These are phyloP conservation scores for Alternaria angustiovoidea DNA, from an alignment of 2,329 filamentous ascomycete species.

Conservation along the genomic window DNA sequence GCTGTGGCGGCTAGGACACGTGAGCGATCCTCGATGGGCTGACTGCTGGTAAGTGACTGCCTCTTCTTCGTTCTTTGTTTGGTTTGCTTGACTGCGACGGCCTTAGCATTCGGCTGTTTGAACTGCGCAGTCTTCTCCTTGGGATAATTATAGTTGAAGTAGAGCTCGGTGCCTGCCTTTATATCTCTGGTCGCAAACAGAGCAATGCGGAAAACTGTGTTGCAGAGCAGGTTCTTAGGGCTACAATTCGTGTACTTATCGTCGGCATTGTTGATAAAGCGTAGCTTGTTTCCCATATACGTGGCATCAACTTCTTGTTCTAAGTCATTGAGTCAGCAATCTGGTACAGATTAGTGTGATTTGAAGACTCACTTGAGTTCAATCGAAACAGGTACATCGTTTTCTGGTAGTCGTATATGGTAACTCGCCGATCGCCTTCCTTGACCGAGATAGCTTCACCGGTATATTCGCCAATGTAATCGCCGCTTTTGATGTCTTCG, in stretches of 20 bases:
- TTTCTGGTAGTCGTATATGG: constrained; percentile 67
- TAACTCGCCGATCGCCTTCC: constrained; percentile 74
- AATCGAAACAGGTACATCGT: constrained; percentile 69
- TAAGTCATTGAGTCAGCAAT: constrained; percentile 21
- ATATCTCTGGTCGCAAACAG: constrained; percentile 75
- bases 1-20: constrained; percentile 6
- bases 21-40: constrained; percentile 1
- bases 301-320: constrained; percentile 72
- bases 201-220: constrained; percentile 76
- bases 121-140: constrained; percentile 32
- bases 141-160: constrained; percentile 76
- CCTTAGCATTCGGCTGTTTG: constrained; percentile 28
- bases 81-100: constrained; percentile 20
- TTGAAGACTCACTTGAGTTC: constrained; percentile 52
- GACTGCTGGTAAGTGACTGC: constrained; percentile 3
- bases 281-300: constrained; percentile 78
- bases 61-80: constrained; percentile 16
- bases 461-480: constrained; percentile 83
- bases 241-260: constrained; percentile 66
- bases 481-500: constrained; percentile 70
- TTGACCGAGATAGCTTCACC: constrained; percentile 77
- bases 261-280: constrained; percentile 82
- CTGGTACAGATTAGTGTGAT: not conserved
- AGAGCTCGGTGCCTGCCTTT: constrained; percentile 75
- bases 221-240: constrained; percentile 74